These are phyloP conservation scores for Talaromyces trachyspermus DNA, from an alignment of 495 filamentous ascomycete species.

Conservation along the genomic window DNA sequence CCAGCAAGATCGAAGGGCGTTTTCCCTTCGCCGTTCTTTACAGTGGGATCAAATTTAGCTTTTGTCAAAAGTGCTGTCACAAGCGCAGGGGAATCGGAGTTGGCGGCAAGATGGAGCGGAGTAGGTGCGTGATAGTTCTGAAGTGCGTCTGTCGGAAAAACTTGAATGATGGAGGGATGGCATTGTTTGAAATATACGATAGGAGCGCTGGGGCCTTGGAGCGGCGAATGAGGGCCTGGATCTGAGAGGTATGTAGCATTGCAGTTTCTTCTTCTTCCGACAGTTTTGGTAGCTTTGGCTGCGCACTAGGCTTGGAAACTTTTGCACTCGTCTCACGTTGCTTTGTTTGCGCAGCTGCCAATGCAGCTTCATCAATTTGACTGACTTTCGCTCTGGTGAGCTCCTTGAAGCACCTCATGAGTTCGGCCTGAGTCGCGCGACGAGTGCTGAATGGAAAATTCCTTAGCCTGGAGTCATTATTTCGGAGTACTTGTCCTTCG, in stretches of 20 bases:
- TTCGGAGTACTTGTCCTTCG: conserved; percentile 73
- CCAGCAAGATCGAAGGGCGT: conserved; percentile 82
- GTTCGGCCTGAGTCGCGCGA: conserved; percentile 87
- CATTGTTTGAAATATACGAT: conserved; percentile 70
- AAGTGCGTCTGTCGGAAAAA: conserved; percentile 63
- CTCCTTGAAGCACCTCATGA: conserved; percentile 89
- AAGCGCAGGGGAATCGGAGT: conserved; percentile 63
- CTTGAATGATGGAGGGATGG: conserved; percentile 56
- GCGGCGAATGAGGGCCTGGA: conserved; percentile 80
- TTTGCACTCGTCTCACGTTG: conserved; percentile 24
- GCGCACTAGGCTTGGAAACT: conserved; percentile 32
- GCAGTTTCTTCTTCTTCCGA: conserved; percentile 78
- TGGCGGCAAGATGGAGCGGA: conserved; percentile 76
- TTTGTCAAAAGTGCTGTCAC: conserved; percentile 71
- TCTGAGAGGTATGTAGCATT: conserved; percentile 72
- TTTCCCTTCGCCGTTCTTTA: conserved; percentile 56
- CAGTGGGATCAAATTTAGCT: conserved; percentile 64
- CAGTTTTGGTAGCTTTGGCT: conserved; percentile 48
- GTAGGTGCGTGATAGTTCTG: conserved; percentile 81
- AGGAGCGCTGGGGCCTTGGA: conserved; percentile 83
- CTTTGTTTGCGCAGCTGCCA: conserved; percentile 41
- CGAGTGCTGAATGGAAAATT: conserved; percentile 92
- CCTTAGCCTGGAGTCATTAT: conserved; percentile 76
- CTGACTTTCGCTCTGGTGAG: conserved; percentile 82
- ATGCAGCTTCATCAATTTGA: conserved; percentile 56